Evolutionary conservation across 208 protist species (phyloP).

Genomic region (Trypanosomatidae sp.): DNA sequence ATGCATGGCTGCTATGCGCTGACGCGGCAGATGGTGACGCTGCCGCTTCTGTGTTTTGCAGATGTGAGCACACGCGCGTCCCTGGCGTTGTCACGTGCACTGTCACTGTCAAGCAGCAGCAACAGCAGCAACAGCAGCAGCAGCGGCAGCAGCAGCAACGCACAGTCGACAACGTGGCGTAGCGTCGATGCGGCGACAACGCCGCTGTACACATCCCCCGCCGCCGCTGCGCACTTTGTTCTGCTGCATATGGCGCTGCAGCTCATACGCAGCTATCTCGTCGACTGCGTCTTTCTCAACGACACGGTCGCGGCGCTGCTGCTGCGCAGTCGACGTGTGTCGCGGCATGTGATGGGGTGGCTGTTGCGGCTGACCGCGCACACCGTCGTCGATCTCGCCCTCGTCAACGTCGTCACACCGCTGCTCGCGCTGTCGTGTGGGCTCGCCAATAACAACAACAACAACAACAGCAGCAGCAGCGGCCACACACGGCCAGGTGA

Average conservation of each 20-base stretch:
- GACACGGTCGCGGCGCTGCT: slow-evolving; percentile 49
- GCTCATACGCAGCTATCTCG: slow-evolving; percentile 23
- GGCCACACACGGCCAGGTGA: not conserved
- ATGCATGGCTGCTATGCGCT: slow-evolving; percentile 54
- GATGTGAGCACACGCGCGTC: no score
- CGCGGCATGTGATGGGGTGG: slow-evolving; percentile 37
- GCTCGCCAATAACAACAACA: slow-evolving; percentile 2
- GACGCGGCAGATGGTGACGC: slow-evolving; percentile 35
- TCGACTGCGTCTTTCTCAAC: slow-evolving; percentile 43
- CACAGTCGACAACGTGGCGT: not conserved
- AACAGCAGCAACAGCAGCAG: not conserved
- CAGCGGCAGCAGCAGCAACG: not conserved
- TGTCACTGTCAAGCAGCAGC: not conserved
- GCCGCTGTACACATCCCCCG: not conserved
- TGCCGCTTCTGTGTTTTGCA: slow-evolving; percentile 41
- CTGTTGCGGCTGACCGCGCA: slow-evolving; percentile 33
- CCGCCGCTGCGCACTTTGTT: slow-evolving; percentile 11
- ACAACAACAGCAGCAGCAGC: not conserved
- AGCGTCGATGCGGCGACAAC: not conserved
- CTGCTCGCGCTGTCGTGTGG: no score
- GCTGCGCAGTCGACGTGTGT: slow-evolving; percentile 44
- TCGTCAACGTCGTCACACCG: slow-evolving; percentile 42
- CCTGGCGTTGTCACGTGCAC: not conserved
- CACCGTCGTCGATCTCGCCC: slow-evolving; percentile 46
- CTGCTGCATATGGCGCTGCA: slow-evolving; percentile 21